Evolutionary conservation across 2,329 filamentous ascomycete genomes (phyloP).

Genomic region (Epichloe sp.): DNA sequence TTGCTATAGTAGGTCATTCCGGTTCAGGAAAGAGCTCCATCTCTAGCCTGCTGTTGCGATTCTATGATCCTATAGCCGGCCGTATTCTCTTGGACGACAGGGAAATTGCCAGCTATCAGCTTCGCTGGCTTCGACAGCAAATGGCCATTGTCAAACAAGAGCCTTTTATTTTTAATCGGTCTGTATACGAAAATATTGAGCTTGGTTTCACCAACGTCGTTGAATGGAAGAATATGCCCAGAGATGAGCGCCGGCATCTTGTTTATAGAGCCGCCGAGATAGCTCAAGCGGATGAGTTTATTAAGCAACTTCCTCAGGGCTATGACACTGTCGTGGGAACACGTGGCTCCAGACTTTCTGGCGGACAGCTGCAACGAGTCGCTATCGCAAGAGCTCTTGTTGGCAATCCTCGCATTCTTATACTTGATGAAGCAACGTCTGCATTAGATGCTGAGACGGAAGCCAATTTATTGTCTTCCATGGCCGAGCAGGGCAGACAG

Average conservation of each 20-base stretch:
- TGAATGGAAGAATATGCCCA: conserved; percentile 15
- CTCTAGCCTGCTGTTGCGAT: conserved; percentile 36
- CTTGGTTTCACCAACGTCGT: conserved; percentile 25
- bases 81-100: conserved; percentile 23
- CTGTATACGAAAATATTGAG: conserved; percentile 9
- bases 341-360: conserved; percentile 5
- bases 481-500: not conserved
- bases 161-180: conserved; percentile 30
- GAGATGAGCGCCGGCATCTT: not conserved
- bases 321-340: conserved; percentile 9
- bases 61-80: conserved; percentile 35
- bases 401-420: conserved; percentile 13
- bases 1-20: conserved; percentile 39
- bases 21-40: conserved; percentile 40
- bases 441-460: conserved; percentile 11
- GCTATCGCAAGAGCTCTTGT: conserved; percentile 9
- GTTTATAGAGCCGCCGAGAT: conserved; percentile 5
- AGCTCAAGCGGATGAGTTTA: conserved; percentile 9
- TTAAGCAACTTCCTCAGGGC: conserved; percentile 5
- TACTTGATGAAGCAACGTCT: conserved; percentile 10
- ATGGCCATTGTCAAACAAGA: conserved; percentile 37
- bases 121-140: conserved; percentile 32
- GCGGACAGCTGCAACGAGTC: conserved; percentile 8
- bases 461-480: conserved; percentile 19
- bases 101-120: conserved; percentile 23